phyloP scores from a whole-genome alignment of 2,329 filamentous ascomycete species.

The Penicillium sp. region DNA sequence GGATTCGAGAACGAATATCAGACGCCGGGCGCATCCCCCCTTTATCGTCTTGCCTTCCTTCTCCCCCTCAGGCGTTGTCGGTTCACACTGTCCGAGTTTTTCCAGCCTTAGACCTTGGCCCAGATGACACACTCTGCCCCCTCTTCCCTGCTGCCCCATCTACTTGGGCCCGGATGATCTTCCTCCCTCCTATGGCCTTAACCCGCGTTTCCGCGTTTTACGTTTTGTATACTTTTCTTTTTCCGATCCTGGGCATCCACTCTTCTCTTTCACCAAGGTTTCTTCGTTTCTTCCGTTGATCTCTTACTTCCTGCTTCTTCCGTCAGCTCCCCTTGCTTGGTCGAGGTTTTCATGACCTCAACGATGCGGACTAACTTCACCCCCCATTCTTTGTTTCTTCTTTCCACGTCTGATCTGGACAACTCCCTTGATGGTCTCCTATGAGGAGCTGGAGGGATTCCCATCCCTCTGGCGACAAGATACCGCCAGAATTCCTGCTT shows the following conservation, averaged over 20 bases:
- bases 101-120: not conserved
- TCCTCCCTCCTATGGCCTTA: constrained; percentile 12
- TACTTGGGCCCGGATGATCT: constrained; percentile 19
- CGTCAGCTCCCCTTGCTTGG: not conserved
- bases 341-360: not conserved
- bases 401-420: not conserved
- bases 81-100: not conserved
- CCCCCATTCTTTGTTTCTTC: constrained; percentile 1
- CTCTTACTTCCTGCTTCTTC: no score
- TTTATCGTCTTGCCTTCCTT: constrained; percentile 1
- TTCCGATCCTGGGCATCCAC: not conserved
- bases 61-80: not conserved
- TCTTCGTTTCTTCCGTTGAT: not conserved
- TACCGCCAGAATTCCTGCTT: no score
- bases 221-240: not conserved
- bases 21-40: constrained; percentile 9
- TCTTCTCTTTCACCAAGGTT: not conserved
- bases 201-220: constrained; percentile 10
- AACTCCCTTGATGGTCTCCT: not conserved
- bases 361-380: not conserved
- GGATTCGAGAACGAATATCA: constrained; percentile 12
- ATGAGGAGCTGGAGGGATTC: no score
- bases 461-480: no score
- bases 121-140: constrained; percentile 9
- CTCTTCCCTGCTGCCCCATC: constrained; percentile 8